A percentile compares a stretch with the other conserved stretches of the same genome.
phyloP scores from a whole-genome alignment of 2,329 filamentous ascomycete genomes.

The Colletotrichum siamense region DNA sequence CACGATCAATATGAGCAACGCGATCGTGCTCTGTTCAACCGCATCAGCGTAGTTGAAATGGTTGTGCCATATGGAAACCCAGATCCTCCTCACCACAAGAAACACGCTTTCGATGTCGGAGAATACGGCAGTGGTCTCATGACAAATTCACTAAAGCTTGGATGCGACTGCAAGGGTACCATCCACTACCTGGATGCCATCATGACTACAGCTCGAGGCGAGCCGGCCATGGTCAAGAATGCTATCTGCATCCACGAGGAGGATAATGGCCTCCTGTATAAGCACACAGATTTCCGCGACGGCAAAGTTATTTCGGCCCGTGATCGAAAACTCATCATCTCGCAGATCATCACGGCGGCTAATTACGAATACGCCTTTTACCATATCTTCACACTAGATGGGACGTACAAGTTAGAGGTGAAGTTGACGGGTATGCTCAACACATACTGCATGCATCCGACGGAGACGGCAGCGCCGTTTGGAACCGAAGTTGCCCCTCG shows the following conservation, averaged over 20 bases:
- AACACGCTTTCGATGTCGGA: slow-evolving; percentile 2
- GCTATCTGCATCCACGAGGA: slow-evolving; percentile 81
- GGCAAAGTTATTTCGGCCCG: slow-evolving; percentile 73
- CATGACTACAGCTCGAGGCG: slow-evolving; percentile 73
- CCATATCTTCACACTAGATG: slow-evolving; percentile 53
- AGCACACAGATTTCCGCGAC: slow-evolving; percentile 78
- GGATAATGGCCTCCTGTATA: slow-evolving; percentile 76
- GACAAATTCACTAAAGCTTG: slow-evolving; percentile 67
- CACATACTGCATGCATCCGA: slow-evolving; percentile 43
- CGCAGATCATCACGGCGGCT: slow-evolving; percentile 76
- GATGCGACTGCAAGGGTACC: slow-evolving; percentile 72
- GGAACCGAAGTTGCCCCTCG: slow-evolving; percentile 58
- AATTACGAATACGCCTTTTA: slow-evolving; percentile 75
- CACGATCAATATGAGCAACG: slow-evolving; percentile 36
- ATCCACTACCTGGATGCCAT: slow-evolving; percentile 61
- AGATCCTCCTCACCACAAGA: not conserved
- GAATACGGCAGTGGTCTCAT: slow-evolving; percentile 40
- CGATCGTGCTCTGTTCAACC: not conserved
- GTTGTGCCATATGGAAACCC: slow-evolving; percentile 1
- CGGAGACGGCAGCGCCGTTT: slow-evolving; percentile 40
- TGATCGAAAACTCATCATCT: slow-evolving; percentile 75
- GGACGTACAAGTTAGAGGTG: slow-evolving; percentile 68
- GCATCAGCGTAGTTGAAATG: slow-evolving; percentile 5
- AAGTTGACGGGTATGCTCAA: slow-evolving; percentile 58
- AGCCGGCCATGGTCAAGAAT: slow-evolving; percentile 74